phyloP scores from a whole-genome alignment of 2,329 filamentous ascomycete genomes.

The Ascochyta rabiei region DNA sequence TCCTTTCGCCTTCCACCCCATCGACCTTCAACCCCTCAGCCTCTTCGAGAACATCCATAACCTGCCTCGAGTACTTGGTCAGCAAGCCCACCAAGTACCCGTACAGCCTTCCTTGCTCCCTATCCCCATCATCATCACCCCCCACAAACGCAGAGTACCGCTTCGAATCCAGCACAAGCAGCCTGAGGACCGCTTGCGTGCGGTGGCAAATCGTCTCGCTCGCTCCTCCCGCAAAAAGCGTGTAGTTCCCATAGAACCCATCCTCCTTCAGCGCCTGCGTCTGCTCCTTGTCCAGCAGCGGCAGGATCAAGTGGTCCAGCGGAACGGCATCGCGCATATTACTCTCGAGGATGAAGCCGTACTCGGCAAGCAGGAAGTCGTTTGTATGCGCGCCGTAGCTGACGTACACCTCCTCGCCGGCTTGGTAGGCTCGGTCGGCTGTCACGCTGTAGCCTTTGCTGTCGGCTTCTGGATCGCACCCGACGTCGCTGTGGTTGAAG shows the following conservation, averaged over 20 bases:
- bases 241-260: conserved; percentile 49
- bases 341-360: conserved; percentile 53
- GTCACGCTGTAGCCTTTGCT: conserved; percentile 61
- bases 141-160: conserved; percentile 40
- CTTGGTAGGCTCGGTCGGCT: conserved; percentile 57
- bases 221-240: conserved; percentile 25
- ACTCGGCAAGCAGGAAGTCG: conserved; percentile 75
- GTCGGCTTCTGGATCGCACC: conserved; percentile 61
- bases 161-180: conserved; percentile 37
- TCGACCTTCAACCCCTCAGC: conserved; percentile 31
- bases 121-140: conserved; percentile 40
- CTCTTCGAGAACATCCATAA: conserved; percentile 37
- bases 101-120: conserved; percentile 46
- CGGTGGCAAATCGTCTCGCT: conserved; percentile 50
- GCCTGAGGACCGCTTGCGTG: conserved; percentile 53
- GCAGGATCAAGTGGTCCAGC: conserved; percentile 51
- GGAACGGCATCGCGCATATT: conserved; percentile 50
- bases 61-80: conserved; percentile 37
- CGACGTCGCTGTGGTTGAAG: conserved; percentile 63
- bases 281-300: conserved; percentile 42
- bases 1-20: conserved; percentile 16
- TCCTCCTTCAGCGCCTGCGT: conserved; percentile 49
- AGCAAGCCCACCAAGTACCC: conserved; percentile 44
- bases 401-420: conserved; percentile 70
- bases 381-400: conserved; percentile 74